A percentile compares a stretch with the other conserved stretches of the same genome.
Evolutionary conservation across 345 rosid genomes (phyloP).

Genomic region (Schrenkiella parvula): DNA sequence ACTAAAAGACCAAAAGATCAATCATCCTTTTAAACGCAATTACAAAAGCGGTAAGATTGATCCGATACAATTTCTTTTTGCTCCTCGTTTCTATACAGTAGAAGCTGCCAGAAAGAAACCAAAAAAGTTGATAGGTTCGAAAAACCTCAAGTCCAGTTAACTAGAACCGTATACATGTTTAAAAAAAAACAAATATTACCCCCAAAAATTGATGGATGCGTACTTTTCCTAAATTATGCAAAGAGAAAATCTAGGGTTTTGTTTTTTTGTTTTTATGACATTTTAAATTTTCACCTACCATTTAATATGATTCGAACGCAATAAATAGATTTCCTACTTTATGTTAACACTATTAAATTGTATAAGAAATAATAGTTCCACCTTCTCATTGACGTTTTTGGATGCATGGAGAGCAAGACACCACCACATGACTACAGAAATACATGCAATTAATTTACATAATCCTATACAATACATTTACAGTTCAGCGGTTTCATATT

Average conservation of each 20-base stretch:
- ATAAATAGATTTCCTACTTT: neutral
- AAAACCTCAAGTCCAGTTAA: neutral
- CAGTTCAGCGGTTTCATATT: neutral
- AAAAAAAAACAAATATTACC: too few relatives aligned
- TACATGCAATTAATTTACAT: neutral
- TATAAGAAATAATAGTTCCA: neutral
- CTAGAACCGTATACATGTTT: neutral
- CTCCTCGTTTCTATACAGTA: neutral
- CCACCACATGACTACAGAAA: neutral
- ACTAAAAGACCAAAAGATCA: neutral
- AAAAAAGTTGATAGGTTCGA: neutral
- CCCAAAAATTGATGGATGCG: too few relatives aligned
- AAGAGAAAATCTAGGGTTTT: neutral
- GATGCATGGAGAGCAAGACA: neutral
- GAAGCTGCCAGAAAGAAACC: neutral
- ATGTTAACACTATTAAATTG: neutral
- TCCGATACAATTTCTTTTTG: neutral
- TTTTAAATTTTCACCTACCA: neutral
- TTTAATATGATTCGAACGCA: neutral
- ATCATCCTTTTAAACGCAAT: neutral
- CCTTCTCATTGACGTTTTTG: neutral
- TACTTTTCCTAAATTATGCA: neutral
- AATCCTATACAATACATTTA: neutral
- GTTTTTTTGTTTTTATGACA: neutral
- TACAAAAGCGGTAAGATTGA: neutral